Percentiles rank a stretch among this genome's conserved stretches.
Conservation (phyloP, 1,284 basidiomycete species). For the Leccinum huronense region DNA sequence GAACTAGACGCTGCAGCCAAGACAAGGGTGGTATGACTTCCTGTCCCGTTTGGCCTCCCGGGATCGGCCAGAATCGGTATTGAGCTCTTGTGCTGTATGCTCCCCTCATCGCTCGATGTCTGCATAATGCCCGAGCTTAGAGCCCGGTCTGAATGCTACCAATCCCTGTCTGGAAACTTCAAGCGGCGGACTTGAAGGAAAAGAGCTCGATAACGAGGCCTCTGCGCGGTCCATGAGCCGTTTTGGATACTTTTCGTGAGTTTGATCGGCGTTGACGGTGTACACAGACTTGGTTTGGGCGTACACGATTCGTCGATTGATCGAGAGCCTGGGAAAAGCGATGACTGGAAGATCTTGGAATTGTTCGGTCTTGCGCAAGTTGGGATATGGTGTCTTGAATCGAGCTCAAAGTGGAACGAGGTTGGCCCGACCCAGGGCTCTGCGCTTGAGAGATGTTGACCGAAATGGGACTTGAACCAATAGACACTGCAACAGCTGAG, state of each 20-base stretch:
- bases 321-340: constrained; percentile 31
- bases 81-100: constrained; percentile 40
- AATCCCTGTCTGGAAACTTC: constrained; percentile 40
- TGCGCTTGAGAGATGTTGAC: constrained; percentile 26
- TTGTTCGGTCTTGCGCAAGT: constrained; percentile 54
- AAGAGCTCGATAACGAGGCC: constrained; percentile 56
- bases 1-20: constrained; percentile 49
- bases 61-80: constrained; percentile 53
- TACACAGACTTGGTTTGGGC: constrained; percentile 50
- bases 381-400: constrained; percentile 50
- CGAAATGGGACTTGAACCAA: constrained; percentile 31
- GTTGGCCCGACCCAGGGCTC: constrained; percentile 35
- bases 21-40: constrained; percentile 55
- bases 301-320: constrained; percentile 43
- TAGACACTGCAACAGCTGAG: constrained; percentile 31
- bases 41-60: constrained; percentile 48
- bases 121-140: constrained; percentile 74
- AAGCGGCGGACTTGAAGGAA: constrained; percentile 49
- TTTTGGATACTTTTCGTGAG: constrained; percentile 41
- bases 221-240: constrained; percentile 48
- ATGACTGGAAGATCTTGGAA: constrained; percentile 58
- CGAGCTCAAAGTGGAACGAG: constrained; percentile 63
- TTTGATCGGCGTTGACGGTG: constrained; percentile 38
- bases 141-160: constrained; percentile 57
- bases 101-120: constrained; percentile 47